Percentiles rank a stretch among this genome's conserved stretches.
Evolutionary conservation across 345 rosid species (phyloP).

Genomic region (Leavenworthia alabamica): DNA sequence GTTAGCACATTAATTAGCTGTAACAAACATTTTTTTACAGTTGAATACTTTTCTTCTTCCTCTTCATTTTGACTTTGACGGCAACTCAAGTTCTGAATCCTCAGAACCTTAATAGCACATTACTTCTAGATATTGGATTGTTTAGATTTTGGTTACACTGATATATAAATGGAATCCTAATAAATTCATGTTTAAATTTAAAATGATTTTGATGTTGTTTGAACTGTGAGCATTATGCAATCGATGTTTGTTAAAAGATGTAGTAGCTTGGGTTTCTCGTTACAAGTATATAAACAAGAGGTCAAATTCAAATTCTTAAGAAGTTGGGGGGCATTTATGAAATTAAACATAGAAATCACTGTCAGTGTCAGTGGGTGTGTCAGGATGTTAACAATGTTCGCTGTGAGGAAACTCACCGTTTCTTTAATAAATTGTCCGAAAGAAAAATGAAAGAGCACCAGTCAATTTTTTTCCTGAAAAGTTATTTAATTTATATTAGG

Average conservation of each 20-base stretch:
- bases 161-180: not conserved
- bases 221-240: not conserved
- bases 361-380: constrained; percentile 29
- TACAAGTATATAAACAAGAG: not conserved
- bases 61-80: too few species aligned
- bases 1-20: too few species aligned
- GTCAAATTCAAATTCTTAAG: not conserved
- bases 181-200: not conserved
- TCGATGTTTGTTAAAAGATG: not conserved
- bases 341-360: constrained; percentile 16
- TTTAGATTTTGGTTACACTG: not conserved
- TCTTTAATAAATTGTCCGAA: constrained; percentile 15
- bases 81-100: too few species aligned
- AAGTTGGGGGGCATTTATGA: constrained; percentile 5
- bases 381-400: constrained; percentile 31
- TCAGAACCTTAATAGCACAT: too few species aligned
- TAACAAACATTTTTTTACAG: too few species aligned
- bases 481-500: not conserved
- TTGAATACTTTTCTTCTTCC: too few species aligned
- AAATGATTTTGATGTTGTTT: not conserved
- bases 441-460: not conserved
- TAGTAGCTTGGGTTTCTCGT: not conserved
- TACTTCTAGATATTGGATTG: not conserved
- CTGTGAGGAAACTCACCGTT: constrained; percentile 30
- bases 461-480: not conserved